These are phyloP conservation scores for Ophioceras dolichostomum DNA, from an alignment of 2,329 filamentous ascomycete species.

Conservation along the genomic window DNA sequence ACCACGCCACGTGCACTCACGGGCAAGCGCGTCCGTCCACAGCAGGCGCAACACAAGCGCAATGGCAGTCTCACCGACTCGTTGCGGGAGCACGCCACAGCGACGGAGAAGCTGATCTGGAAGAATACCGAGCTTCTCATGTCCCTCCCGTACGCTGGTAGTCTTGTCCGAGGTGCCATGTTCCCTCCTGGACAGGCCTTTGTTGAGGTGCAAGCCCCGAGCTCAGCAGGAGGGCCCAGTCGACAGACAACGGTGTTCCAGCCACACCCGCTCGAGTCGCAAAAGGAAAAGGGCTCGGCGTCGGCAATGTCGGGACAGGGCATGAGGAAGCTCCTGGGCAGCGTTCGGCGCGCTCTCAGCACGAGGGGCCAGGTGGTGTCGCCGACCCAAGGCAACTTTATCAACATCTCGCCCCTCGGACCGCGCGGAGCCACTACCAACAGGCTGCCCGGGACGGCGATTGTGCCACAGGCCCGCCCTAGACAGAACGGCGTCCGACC, in stretches of 20 bases:
- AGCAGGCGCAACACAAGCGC: conserved; percentile 55
- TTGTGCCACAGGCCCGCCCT: conserved; percentile 42
- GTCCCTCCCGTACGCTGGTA: conserved; percentile 61
- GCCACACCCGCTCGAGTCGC: conserved; percentile 19
- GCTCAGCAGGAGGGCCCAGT: conserved; percentile 28
- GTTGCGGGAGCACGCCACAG: conserved; percentile 50
- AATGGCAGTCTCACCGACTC: conserved; percentile 85
- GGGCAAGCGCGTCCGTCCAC: conserved; percentile 46
- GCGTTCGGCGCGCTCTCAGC: conserved; percentile 71
- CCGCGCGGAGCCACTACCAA: conserved; percentile 43
- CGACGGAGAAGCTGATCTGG: conserved; percentile 33
- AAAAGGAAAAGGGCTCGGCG: conserved; percentile 30
- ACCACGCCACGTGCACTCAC: conserved; percentile 44
- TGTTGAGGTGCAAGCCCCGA: conserved; percentile 52
- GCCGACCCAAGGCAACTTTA: conserved; percentile 32
- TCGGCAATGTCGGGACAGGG: conserved; percentile 58
- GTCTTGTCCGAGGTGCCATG: conserved; percentile 75
- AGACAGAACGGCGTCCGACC: conserved; percentile 30
- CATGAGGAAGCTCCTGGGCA: conserved; percentile 77
- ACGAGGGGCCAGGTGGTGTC: conserved; percentile 35
- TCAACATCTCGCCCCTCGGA: conserved; percentile 35
- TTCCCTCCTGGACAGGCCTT: conserved; percentile 74
- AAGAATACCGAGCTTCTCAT: conserved; percentile 47
- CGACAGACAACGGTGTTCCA: conserved; percentile 43
- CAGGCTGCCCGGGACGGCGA: conserved; percentile 44